phyloP scores from a whole-genome alignment of 1,284 basidiomycete genomes.

The Pseudozyma hubeiensis region DNA sequence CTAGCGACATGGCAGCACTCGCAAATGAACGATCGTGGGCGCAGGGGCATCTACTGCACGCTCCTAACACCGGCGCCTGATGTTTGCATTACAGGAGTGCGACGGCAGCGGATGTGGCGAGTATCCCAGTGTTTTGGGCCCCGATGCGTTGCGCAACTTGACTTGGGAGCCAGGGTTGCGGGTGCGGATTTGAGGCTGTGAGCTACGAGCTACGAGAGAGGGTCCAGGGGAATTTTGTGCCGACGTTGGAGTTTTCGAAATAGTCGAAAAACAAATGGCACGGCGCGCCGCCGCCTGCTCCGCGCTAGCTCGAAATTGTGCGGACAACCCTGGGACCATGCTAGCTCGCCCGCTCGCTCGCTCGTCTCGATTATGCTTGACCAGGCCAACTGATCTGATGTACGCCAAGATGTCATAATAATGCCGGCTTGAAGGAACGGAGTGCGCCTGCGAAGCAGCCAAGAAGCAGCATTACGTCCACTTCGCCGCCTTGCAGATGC shows the following conservation, averaged over 20 bases:
- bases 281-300: conserved; percentile 2
- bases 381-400: no score
- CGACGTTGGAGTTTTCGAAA: background rate
- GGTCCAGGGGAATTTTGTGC: conserved; percentile 1
- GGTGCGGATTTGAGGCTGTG: background rate
- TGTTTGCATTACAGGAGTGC: background rate
- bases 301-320: background rate
- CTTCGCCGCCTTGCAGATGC: no score
- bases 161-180: conserved; percentile 26
- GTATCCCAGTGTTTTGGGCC: conserved; percentile 1
- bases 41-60: conserved; percentile 9
- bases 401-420: no score
- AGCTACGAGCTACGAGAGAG: background rate
- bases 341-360: background rate
- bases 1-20: conserved; percentile 10
- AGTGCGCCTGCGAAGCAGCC: no score
- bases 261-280: background rate
- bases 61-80: conserved; percentile 8
- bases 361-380: background rate
- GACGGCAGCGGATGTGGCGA: background rate
- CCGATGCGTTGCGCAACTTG: conserved; percentile 11
- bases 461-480: no score
- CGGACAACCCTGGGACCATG: conserved; percentile 1
- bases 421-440: no score
- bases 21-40: conserved; percentile 13